Conservation (phyloP, 768 basidiomycete species). For the Boletus rubropictus region DNA sequence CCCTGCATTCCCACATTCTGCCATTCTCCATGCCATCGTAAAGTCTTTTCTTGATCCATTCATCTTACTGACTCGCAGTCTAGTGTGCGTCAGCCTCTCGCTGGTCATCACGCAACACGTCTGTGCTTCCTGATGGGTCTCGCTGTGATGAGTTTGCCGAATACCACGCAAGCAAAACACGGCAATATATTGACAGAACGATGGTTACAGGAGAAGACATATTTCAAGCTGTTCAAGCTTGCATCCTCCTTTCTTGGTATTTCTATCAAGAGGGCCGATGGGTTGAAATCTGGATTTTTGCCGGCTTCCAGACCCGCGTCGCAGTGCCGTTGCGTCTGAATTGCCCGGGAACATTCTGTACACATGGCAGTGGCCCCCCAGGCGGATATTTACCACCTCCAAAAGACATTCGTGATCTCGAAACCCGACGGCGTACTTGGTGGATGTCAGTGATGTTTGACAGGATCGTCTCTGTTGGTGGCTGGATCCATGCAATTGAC, state of each 20-base stretch:
- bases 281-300: slow-evolving; percentile 92
- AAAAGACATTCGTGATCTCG: slow-evolving; percentile 67
- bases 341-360: slow-evolving; percentile 78
- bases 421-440: slow-evolving; percentile 78
- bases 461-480: slow-evolving; percentile 73
- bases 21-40: slow-evolving; percentile 88
- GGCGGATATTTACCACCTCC: slow-evolving; percentile 79
- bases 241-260: slow-evolving; percentile 83
- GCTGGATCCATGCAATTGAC: slow-evolving; percentile 82
- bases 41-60: slow-evolving; percentile 17
- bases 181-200: slow-evolving; percentile 80
- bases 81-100: slow-evolving; percentile 81
- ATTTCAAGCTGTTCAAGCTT: slow-evolving; percentile 82
- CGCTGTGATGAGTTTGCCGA: slow-evolving; percentile 83
- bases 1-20: slow-evolving; percentile 81
- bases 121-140: slow-evolving; percentile 66
- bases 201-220: slow-evolving; percentile 89
- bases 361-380: slow-evolving; percentile 60
- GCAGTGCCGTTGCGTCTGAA: slow-evolving; percentile 79
- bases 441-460: slow-evolving; percentile 90
- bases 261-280: slow-evolving; percentile 85
- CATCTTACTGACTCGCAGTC: slow-evolving; percentile 7
- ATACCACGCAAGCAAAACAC: slow-evolving; percentile 81
- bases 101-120: slow-evolving; percentile 68
- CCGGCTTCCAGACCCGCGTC: slow-evolving; percentile 77